A percentile compares a stretch with the other conserved stretches of the same genome.
phyloP scores from a whole-genome alignment of 2,329 filamentous ascomycete species.

The Xylariaceae sp. region DNA sequence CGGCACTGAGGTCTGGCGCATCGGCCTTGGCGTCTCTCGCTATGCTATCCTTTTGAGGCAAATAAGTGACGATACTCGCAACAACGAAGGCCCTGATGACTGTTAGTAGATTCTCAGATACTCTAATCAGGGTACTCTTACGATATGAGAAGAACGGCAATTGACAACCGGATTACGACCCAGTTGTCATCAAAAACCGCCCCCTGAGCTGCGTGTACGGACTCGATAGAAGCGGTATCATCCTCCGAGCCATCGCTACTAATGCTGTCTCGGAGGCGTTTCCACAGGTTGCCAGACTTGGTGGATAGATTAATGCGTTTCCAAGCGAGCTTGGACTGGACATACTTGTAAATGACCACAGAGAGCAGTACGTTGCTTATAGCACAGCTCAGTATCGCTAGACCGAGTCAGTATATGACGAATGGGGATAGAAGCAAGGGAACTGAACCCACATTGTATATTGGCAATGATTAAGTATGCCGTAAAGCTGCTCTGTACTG shows the following conservation, averaged over 20 bases:
- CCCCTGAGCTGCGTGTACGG: slow-evolving; percentile 7
- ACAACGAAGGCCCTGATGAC: slow-evolving; percentile 21
- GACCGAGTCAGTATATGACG: background rate
- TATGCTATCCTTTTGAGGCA: slow-evolving; percentile 21
- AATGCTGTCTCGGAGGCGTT: slow-evolving; percentile 7
- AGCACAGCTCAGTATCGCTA: slow-evolving; percentile 19
- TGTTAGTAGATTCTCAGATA: slow-evolving; percentile 1
- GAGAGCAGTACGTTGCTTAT: slow-evolving; percentile 20
- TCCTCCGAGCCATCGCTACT: slow-evolving; percentile 6
- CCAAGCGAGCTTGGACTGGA: slow-evolving; percentile 20
- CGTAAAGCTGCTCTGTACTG: slow-evolving; percentile 22
- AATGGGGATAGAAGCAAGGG: background rate
- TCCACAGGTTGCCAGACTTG: slow-evolving; percentile 12
- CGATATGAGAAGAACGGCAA: slow-evolving; percentile 24
- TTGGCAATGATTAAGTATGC: slow-evolving; percentile 25
- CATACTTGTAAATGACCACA: slow-evolving; percentile 18
- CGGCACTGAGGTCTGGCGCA: slow-evolving; percentile 21
- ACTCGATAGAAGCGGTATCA: slow-evolving; percentile 1
- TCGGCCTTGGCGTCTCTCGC: slow-evolving; percentile 20
- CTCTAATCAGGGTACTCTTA: slow-evolving; percentile 3
- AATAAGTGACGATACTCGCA: slow-evolving; percentile 21
- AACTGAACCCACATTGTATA: slow-evolving; percentile 16
- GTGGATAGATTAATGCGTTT: slow-evolving; percentile 5
- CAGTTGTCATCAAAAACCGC: slow-evolving; percentile 24
- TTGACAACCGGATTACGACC: slow-evolving; percentile 22